Base-by-base conservation (phyloP, 352 stramenopile species). In the Pythium aquatile region DNA sequence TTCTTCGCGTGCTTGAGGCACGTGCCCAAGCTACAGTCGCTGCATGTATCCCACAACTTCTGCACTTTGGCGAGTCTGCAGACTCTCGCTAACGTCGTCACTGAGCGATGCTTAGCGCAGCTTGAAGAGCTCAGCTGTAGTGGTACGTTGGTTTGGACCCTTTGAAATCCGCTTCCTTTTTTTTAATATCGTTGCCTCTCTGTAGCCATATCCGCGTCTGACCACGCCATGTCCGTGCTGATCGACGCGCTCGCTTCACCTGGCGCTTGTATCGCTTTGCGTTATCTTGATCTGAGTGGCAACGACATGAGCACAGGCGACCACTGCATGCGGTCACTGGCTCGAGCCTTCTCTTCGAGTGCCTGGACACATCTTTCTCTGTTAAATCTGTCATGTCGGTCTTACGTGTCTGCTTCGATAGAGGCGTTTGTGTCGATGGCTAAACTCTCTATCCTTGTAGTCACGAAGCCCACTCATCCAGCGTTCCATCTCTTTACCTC, bases 1-100 rank as follows among this genome's bases (percentile, higher is more conserved):
- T 85, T 91, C 46, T 73, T 87, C 39, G 56, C 44, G 16, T 83
- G 78, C 30, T 61, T 91, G 17, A 53, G 65, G 17, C 55, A 70
- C 30, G 59, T 71, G 5, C 69, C 74, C 51, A 42, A 14, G 24
- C 59, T 91, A 14, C 39, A 55, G 24, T 55, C 20, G 3, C 74
- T 91, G 4, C 48, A 46, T 5, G 32, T 89, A 28, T 84, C 78
- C 5, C 55, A 79, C 30, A 88, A 88, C 48, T 70, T 74, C 32
- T 85, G 80, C 39, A 72, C 68, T 0, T 58, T 77, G 14, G 28
- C 53, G 5, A 76, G 63, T 13, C 33, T 88, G 3, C 54, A 66
- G n/a, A 64, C 67, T 26, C 55, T 91, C 14, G 63, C 71, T 4
- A 16, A 73, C 9, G 53, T 74, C 13, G 60, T 86, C 7, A 46